These are phyloP conservation scores for Hericium rajendrae DNA, from an alignment of 768 basidiomycete species.

Conservation along the genomic window DNA sequence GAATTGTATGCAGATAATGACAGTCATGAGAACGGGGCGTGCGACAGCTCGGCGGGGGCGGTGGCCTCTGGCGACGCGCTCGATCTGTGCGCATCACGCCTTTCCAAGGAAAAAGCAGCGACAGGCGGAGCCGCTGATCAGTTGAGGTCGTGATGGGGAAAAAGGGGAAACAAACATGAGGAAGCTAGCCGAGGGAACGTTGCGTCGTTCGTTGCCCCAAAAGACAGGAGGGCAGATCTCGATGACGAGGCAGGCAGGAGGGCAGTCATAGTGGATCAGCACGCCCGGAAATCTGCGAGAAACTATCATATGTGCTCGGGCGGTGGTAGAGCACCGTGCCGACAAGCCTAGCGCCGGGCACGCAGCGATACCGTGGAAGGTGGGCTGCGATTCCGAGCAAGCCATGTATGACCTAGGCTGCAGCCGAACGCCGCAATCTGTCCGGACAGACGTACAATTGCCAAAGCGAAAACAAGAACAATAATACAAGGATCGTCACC, in stretches of 20 bases:
- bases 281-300: slow-evolving; percentile 8
- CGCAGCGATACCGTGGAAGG: neutral
- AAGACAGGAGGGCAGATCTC: neutral
- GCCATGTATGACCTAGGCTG: neutral
- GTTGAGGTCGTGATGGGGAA: neutral
- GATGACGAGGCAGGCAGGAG: neutral
- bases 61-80: no score
- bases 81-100: no score
- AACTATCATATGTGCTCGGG: slow-evolving; percentile 3
- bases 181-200: neutral
- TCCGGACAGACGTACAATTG: neutral
- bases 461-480: no score
- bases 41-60: no score
- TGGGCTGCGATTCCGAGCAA: neutral
- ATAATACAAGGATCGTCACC: no score
- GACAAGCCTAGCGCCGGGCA: slow-evolving; percentile 11
- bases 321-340: neutral
- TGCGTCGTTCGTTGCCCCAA: neutral
- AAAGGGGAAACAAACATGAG: neutral
- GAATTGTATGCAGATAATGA: no score
- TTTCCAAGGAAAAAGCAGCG: no score
- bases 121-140: neutral
- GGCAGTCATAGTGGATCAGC: neutral
- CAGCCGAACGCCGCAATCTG: neutral
- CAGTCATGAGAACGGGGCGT: no score